Percentiles rank a stretch among this genome's conserved stretches.
phyloP scores from a whole-genome alignment of 1,284 basidiomycete genomes.

The Papiliotrema nemorosa region DNA sequence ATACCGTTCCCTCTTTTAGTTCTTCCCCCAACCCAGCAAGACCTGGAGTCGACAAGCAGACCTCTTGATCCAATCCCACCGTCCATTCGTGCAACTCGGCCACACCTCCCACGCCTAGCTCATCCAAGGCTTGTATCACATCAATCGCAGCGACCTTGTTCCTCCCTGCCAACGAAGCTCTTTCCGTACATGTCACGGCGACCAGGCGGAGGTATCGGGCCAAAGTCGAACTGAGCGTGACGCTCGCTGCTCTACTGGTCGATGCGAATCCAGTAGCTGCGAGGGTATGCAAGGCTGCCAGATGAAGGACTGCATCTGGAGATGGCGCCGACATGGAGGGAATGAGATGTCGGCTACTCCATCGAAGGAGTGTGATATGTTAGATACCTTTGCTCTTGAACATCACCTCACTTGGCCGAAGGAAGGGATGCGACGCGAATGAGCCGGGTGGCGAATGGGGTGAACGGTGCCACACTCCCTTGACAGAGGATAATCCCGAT shows the following conservation, averaged over 20 bases:
- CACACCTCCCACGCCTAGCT: slow-evolving; percentile 32
- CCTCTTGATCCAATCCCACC: slow-evolving; percentile 23
- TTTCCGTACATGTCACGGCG: slow-evolving; percentile 34
- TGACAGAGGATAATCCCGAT: too few relatives aligned
- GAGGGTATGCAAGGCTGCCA: slow-evolving; percentile 40
- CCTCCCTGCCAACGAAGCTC: slow-evolving; percentile 38
- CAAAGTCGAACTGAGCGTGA: slow-evolving; percentile 36
- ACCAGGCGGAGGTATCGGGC: slow-evolving; percentile 36
- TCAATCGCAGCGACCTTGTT: slow-evolving; percentile 39
- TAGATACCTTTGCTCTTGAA: neutral
- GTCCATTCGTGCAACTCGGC: slow-evolving; percentile 39
- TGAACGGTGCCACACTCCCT: too few relatives aligned
- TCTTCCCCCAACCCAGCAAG: slow-evolving; percentile 31
- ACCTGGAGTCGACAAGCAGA: slow-evolving; percentile 18
- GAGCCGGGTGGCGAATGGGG: neutral
- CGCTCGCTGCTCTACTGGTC: slow-evolving; percentile 38
- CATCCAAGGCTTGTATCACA: slow-evolving; percentile 37
- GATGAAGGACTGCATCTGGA: slow-evolving; percentile 42
- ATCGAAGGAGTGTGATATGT: neutral
- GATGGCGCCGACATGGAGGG: slow-evolving; percentile 26
- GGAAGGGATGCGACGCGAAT: neutral
- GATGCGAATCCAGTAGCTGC: slow-evolving; percentile 42
- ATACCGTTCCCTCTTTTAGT: slow-evolving; percentile 24
- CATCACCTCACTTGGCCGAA: neutral
- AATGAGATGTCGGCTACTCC: neutral